Conservation (phyloP, 202 grass and related monocot genomes). For the Eragrostis tef region DNA sequence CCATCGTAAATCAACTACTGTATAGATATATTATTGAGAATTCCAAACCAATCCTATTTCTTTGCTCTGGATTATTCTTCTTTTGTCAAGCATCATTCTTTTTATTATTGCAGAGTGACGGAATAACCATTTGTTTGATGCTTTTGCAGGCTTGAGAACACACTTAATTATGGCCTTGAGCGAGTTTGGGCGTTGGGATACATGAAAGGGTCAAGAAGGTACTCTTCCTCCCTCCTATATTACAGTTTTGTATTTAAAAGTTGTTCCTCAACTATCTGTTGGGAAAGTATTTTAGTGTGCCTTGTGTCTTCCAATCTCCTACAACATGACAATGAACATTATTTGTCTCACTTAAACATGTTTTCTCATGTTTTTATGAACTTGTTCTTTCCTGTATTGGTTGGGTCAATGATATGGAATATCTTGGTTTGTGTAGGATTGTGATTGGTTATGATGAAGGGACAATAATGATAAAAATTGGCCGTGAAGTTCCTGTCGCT, state of each 20-base stretch:
- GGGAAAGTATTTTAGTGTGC: background rate
- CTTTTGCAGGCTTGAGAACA: slow-evolving; percentile 66
- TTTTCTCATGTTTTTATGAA: slow-evolving; percentile 16
- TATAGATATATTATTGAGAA: background rate
- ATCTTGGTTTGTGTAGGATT: slow-evolving; percentile 52
- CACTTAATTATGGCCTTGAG: slow-evolving; percentile 78
- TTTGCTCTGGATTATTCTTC: slow-evolving; percentile 2
- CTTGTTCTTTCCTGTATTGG: slow-evolving; percentile 16
- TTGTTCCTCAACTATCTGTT: slow-evolving; percentile 47
- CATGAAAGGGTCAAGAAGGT: slow-evolving; percentile 80
- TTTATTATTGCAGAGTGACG: slow-evolving; percentile 6
- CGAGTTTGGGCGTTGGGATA: slow-evolving; percentile 76
- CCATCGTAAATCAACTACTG: background rate
- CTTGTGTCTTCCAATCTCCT: background rate
- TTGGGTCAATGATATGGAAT: slow-evolving; percentile 33
- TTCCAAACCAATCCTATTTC: background rate
- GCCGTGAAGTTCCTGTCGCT: slow-evolving; percentile 83
- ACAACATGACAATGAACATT: background rate
- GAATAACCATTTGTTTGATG: slow-evolving; percentile 11
- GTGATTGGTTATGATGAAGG: slow-evolving; percentile 94
- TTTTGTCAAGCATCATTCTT: slow-evolving; percentile 9
- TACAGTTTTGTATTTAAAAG: slow-evolving; percentile 46
- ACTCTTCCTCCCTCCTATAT: background rate
- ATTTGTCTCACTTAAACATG: slow-evolving; percentile 24
- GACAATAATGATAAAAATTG: slow-evolving; percentile 96